Conservation (phyloP, 495 filamentous ascomycete genomes). For the Tuber calosporum region DNA sequence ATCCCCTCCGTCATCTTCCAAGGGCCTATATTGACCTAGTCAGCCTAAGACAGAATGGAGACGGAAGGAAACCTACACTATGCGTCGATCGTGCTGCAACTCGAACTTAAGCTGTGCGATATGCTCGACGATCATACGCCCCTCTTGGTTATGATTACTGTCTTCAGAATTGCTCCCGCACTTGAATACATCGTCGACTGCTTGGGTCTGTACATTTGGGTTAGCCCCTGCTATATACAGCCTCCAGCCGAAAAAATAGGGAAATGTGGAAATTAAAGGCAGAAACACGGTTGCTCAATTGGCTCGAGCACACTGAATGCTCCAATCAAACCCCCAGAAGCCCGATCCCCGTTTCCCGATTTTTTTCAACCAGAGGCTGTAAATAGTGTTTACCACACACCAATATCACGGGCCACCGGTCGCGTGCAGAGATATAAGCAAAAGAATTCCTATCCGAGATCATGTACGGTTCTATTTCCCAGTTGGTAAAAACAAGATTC, state of each 20-base stretch:
- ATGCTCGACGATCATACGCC: conserved; percentile 74
- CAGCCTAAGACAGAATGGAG: not conserved
- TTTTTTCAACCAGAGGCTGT: no score
- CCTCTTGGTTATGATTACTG: conserved; percentile 62
- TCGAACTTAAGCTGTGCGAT: conserved; percentile 88
- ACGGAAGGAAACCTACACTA: conserved; percentile 58
- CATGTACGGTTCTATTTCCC: conserved; percentile 60
- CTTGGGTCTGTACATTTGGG: conserved; percentile 60
- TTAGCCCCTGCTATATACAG: not conserved
- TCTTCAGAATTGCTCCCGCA: conserved; percentile 57
- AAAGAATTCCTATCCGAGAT: conserved; percentile 82
- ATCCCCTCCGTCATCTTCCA: conserved; percentile 69
- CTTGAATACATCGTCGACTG: conserved; percentile 87
- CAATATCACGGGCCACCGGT: conserved; percentile 89
- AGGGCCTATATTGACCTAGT: conserved; percentile 51
- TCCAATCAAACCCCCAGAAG: no score
- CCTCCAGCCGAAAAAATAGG: no score
- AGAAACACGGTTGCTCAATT: no score
- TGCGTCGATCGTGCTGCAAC: conserved; percentile 75
- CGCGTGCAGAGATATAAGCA: conserved; percentile 69
- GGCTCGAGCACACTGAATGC: no score
- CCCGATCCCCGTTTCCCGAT: no score
- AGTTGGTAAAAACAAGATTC: conserved; percentile 5
- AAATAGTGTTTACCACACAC: conserved; percentile 53
- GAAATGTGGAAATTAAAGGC: no score